A percentile compares a stretch with the other conserved stretches of the same genome.
Conservation (phyloP, 108 stramenopile genomes). For the Cyclotella cryptica region DNA sequence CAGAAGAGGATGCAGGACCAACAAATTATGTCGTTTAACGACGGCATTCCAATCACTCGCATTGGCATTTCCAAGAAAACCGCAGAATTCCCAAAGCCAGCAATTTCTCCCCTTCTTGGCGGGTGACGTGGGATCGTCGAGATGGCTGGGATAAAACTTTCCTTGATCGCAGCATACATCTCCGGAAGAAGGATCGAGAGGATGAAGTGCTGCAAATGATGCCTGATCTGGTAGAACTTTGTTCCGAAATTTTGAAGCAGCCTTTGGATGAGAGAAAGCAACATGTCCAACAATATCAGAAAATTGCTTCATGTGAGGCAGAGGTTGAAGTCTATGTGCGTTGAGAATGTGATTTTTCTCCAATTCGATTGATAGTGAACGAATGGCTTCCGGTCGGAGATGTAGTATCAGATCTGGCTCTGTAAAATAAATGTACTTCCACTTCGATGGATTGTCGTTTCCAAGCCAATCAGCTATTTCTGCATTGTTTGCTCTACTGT, state of each 20-base stretch:
- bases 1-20: slow-evolving; percentile 17
- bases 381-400: slow-evolving; percentile 11
- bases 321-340: slow-evolving; percentile 27
- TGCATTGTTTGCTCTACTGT: not conserved
- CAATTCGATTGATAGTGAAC: slow-evolving; percentile 13
- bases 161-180: slow-evolving; percentile 40
- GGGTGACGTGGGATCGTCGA: slow-evolving; percentile 12
- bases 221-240: slow-evolving; percentile 15
- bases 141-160: slow-evolving; percentile 31
- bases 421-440: slow-evolving; percentile 31
- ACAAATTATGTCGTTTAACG: slow-evolving; percentile 13
- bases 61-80: slow-evolving; percentile 16
- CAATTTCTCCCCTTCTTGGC: not conserved
- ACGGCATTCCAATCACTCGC: slow-evolving; percentile 9
- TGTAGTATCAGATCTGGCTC: slow-evolving; percentile 43
- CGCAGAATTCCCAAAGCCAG: slow-evolving; percentile 26
- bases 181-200: slow-evolving; percentile 7
- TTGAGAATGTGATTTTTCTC: slow-evolving; percentile 29
- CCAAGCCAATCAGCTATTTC: slow-evolving; percentile 17
- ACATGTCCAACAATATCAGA: slow-evolving; percentile 10
- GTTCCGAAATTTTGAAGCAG: not conserved
- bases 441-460: slow-evolving; percentile 7
- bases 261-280: not conserved
- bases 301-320: slow-evolving; percentile 41
- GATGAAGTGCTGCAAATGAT: slow-evolving; percentile 17